phyloP scores from a whole-genome alignment of 208 protist species.

The Angomonas deanei region DNA sequence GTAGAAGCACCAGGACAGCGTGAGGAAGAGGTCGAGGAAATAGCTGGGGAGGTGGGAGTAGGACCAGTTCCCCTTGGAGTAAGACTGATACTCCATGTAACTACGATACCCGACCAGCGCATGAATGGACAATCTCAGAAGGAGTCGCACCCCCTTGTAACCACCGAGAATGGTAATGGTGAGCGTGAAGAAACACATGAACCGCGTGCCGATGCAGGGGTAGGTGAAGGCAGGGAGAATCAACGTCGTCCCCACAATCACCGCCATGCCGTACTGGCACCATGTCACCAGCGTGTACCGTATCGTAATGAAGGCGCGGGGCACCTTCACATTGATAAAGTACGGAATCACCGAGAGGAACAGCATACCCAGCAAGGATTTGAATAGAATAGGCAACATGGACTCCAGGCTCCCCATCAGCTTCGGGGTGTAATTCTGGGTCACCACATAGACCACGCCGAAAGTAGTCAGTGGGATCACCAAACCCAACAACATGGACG shows the following conservation, averaged over 20 bases:
- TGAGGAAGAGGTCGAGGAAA: slow-evolving; percentile 9
- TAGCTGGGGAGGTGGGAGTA: background rate
- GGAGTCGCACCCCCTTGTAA: slow-evolving; percentile 30
- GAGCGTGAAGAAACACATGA: slow-evolving; percentile 11
- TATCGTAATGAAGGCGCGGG: slow-evolving; percentile 23
- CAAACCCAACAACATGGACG: slow-evolving; percentile 37
- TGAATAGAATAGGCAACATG: slow-evolving; percentile 25
- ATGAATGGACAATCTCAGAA: slow-evolving; percentile 37
- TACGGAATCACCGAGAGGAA: slow-evolving; percentile 59
- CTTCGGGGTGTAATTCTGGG: slow-evolving; percentile 32
- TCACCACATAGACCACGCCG: slow-evolving; percentile 43
- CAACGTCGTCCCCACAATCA: slow-evolving; percentile 17
- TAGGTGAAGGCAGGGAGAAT: slow-evolving; percentile 26
- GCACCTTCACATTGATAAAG: slow-evolving; percentile 35
- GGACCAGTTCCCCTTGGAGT: slow-evolving; percentile 1
- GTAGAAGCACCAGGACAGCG: slow-evolving; percentile 28
- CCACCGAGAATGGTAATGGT: slow-evolving; percentile 21
- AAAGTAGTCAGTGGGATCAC: slow-evolving; percentile 27
- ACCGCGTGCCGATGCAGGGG: slow-evolving; percentile 47
- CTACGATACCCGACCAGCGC: slow-evolving; percentile 47
- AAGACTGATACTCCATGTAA: slow-evolving; percentile 33
- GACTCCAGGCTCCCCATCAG: slow-evolving; percentile 27
- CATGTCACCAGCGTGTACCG: slow-evolving; percentile 42
- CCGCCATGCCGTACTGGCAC: slow-evolving; percentile 40
- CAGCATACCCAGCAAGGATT: slow-evolving; percentile 21